phyloP scores from a whole-genome alignment of 2,329 filamentous ascomycete species.

The Penicillium sp. region DNA sequence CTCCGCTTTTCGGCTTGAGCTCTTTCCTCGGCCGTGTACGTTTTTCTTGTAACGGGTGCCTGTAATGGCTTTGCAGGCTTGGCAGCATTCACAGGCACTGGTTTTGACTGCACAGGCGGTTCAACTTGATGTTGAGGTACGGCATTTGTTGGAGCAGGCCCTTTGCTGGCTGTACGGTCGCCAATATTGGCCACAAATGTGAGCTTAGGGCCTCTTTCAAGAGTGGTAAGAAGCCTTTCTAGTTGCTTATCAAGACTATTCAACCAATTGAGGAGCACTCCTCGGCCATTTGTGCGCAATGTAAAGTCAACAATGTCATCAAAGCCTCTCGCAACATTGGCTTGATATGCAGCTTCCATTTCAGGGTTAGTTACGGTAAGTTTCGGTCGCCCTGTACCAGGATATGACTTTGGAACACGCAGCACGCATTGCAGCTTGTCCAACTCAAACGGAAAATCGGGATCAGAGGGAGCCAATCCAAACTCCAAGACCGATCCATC shows the following conservation, averaged over 20 bases:
- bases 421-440: conserved; percentile 68
- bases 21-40: conserved; percentile 62
- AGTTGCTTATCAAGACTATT: conserved; percentile 72
- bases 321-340: conserved; percentile 77
- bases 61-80: background rate
- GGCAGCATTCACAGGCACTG: background rate
- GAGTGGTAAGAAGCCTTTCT: conserved; percentile 67
- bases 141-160: conserved; percentile 6
- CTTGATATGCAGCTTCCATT: conserved; percentile 70
- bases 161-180: conserved; percentile 29
- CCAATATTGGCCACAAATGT: conserved; percentile 66
- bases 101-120: conserved; percentile 1
- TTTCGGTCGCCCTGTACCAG: conserved; percentile 53
- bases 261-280: conserved; percentile 65
- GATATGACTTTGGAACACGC: conserved; percentile 65
- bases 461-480: conserved; percentile 71
- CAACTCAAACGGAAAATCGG: conserved; percentile 80
- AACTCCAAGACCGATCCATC: conserved; percentile 63
- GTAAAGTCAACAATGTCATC: conserved; percentile 60
- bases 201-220: conserved; percentile 70
- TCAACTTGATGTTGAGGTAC: background rate
- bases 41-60: conserved; percentile 42
- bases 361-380: conserved; percentile 68
- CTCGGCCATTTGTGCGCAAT: conserved; percentile 42
- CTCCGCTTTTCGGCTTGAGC: conserved; percentile 63